These are phyloP conservation scores for Knoxia roxburghii DNA, from an alignment of 257 asterid species.

Conservation along the genomic window DNA sequence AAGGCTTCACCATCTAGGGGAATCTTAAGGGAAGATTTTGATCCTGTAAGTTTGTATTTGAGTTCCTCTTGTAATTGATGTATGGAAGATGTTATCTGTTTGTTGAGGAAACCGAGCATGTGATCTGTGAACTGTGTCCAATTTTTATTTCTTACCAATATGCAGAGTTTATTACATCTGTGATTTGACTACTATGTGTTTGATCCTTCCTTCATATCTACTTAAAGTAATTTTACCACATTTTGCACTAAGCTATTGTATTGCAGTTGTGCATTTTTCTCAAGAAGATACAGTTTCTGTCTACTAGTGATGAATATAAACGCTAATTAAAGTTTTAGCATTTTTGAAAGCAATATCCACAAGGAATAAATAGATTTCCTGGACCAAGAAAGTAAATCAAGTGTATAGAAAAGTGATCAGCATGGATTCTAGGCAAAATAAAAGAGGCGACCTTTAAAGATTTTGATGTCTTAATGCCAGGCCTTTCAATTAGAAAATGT, in stretches of 20 bases:
- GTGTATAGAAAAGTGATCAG: no score
- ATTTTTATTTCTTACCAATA: no score
- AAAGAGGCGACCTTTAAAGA: not conserved
- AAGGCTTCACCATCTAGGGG: conserved; percentile 97
- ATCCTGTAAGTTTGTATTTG: conserved; percentile 55
- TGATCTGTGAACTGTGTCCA: not conserved
- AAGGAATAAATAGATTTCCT: not conserved
- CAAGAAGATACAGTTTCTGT: not conserved
- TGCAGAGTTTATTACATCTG: not conserved
- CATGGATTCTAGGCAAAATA: not conserved
- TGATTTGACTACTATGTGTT: not conserved
- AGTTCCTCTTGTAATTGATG: not conserved
- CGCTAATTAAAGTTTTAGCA: not conserved
- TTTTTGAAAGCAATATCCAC: not conserved
- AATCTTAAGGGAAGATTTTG: conserved; percentile 69
- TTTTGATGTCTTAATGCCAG: not conserved
- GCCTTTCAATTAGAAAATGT: not conserved
- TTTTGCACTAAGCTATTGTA: not conserved
- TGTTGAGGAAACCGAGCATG: not conserved
- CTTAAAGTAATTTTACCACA: not conserved
- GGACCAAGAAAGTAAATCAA: no score
- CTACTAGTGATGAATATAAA: not conserved
- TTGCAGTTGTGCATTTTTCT: not conserved
- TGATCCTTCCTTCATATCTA: not conserved
- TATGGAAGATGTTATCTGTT: not conserved